Evolutionary conservation across 805 yeast species (phyloP).

Genomic region (Martiniozyma abietophila): DNA sequence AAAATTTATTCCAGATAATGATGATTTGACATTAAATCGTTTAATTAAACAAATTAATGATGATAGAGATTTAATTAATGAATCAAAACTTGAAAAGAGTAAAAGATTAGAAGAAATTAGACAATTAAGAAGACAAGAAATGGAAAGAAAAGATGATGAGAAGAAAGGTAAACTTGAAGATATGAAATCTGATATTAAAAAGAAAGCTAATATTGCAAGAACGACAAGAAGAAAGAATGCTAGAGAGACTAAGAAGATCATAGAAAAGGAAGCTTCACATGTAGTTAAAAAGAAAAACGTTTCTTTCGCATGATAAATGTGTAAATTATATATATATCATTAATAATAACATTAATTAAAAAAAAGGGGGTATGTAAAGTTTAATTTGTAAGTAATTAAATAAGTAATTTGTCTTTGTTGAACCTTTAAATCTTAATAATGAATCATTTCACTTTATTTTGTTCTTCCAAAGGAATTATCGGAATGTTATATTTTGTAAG

Average conservation of each 20-base stretch:
- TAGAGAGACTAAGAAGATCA: constrained; percentile 22
- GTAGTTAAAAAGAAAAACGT: constrained; percentile 34
- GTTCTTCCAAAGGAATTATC: constrained; percentile 6
- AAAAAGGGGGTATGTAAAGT: too few relatives aligned
- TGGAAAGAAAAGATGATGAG: constrained; percentile 71
- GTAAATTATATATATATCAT: constrained; percentile 1
- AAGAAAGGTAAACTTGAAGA: constrained; percentile 62
- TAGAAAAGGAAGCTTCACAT: constrained; percentile 17
- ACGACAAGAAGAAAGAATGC: constrained; percentile 53
- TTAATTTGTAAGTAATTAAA: too few relatives aligned
- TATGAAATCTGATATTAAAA: constrained; percentile 69
- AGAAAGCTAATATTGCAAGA: constrained; percentile 64
- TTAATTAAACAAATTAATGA: constrained; percentile 77
- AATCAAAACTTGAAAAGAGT: constrained; percentile 84
- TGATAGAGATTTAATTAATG: constrained; percentile 65
- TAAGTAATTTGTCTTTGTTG: too few relatives aligned
- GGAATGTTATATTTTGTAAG: constrained; percentile 3
- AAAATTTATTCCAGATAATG: constrained; percentile 65
- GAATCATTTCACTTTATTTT: too few relatives aligned
- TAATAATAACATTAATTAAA: background rate
- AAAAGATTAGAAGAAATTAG: constrained; percentile 84
- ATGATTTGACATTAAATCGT: constrained; percentile 51
- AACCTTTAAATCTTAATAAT: too few relatives aligned
- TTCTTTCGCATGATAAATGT: constrained; percentile 35
- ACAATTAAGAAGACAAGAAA: constrained; percentile 76